These are phyloP conservation scores for Parmales sp. DNA, from an alignment of 108 stramenopile genomes.

Conservation along the genomic window DNA sequence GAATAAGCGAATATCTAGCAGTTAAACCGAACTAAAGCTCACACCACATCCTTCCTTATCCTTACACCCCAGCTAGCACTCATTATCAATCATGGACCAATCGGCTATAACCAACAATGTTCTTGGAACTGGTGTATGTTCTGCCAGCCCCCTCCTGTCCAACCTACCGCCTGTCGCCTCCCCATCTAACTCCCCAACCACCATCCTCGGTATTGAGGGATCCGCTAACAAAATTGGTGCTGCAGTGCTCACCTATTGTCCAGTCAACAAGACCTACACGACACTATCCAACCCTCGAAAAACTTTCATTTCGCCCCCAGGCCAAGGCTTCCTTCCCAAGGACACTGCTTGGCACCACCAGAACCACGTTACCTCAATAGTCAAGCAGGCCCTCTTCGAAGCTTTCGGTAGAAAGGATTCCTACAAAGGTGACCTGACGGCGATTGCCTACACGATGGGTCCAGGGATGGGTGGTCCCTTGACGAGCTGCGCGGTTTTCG, in stretches of 20 bases:
- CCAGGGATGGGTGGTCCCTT: constrained; percentile 99
- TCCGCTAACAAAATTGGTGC: constrained; percentile 97
- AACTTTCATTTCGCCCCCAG: constrained; percentile 89
- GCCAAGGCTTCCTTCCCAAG: constrained; percentile 90
- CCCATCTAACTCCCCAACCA: too few species aligned
- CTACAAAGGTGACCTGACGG: constrained; percentile 36
- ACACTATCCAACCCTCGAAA: constrained; percentile 92
- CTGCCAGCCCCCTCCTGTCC: too few species aligned
- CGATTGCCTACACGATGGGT: constrained; percentile 81
- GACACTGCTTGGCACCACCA: constrained; percentile 98
- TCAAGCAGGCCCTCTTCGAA: constrained; percentile 71
- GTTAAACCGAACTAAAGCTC: too few species aligned
- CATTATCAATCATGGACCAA: too few species aligned
- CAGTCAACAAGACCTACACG: constrained; percentile 38
- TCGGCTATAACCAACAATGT: too few species aligned
- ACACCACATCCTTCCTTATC: too few species aligned
- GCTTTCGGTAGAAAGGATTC: constrained; percentile 45
- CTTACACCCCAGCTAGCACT: too few species aligned
- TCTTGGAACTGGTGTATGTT: too few species aligned
- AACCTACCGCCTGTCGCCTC: neutral
- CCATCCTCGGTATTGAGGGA: constrained; percentile 94
- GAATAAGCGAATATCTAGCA: too few species aligned
- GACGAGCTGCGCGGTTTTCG: constrained; percentile 74
- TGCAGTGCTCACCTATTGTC: constrained; percentile 40
- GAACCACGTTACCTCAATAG: constrained; percentile 77